Evolutionary conservation across 1,139 yeast species (phyloP).

Genomic region (Williopsis jadinii): DNA sequence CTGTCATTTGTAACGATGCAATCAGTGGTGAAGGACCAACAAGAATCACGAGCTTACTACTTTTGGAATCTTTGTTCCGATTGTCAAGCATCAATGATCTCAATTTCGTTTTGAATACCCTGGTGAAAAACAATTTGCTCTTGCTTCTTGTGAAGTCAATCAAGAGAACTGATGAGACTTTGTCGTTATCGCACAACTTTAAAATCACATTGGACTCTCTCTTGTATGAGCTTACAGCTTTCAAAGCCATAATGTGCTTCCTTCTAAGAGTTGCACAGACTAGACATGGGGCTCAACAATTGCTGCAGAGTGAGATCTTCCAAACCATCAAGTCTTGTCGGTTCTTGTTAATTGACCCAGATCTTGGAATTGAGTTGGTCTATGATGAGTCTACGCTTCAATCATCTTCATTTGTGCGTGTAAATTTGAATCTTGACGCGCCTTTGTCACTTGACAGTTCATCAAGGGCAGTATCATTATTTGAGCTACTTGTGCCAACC

Average conservation of each 20-base stretch:
- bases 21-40: constrained; percentile 73
- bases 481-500: constrained; percentile 69
- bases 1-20: constrained; percentile 68
- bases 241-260: constrained; percentile 63
- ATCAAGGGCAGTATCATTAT: constrained; percentile 40
- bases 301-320: constrained; percentile 70
- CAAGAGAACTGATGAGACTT: constrained; percentile 59
- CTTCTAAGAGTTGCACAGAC: constrained; percentile 71
- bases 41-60: constrained; percentile 66
- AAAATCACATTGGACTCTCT: constrained; percentile 44
- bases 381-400: constrained; percentile 28
- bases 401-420: constrained; percentile 29
- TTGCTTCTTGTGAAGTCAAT: constrained; percentile 59
- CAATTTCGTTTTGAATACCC: constrained; percentile 51
- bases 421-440: constrained; percentile 44
- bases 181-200: constrained; percentile 30
- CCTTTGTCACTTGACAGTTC: constrained; percentile 33
- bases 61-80: constrained; percentile 65
- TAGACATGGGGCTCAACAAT: constrained; percentile 66
- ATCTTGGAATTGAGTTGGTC: constrained; percentile 53
- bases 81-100: constrained; percentile 44
- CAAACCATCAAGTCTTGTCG: constrained; percentile 50
- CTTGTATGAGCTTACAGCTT: constrained; percentile 67
- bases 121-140: constrained; percentile 62
- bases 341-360: constrained; percentile 69